Conservation (phyloP, 306 rosid species). For the Potentilla sterilis region DNA sequence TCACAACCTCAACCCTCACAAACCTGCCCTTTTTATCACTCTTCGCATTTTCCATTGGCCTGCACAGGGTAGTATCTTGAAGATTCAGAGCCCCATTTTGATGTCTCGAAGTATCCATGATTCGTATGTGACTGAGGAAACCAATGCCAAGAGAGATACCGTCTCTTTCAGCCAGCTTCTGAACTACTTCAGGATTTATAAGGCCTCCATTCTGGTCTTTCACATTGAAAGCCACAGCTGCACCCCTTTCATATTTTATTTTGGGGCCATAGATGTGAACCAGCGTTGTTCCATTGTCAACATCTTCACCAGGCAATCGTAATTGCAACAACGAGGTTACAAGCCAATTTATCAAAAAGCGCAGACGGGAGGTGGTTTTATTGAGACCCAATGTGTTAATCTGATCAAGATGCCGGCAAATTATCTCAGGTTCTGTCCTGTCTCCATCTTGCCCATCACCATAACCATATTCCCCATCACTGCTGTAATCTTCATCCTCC, state of each 20-base stretch:
- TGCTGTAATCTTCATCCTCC: constrained; percentile 66
- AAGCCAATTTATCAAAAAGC: constrained; percentile 90
- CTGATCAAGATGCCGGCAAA: constrained; percentile 76
- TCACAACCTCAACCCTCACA: constrained; percentile 79
- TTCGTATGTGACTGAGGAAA: constrained; percentile 76
- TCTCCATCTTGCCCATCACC: constrained; percentile 59
- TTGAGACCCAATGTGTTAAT: constrained; percentile 80
- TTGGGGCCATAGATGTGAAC: constrained; percentile 94
- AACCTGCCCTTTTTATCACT: constrained; percentile 57
- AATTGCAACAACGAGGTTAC: constrained; percentile 84
- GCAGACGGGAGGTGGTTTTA: constrained; percentile 74
- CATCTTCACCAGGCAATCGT: constrained; percentile 48
- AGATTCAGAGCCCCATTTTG: constrained; percentile 40
- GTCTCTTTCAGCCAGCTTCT: constrained; percentile 86
- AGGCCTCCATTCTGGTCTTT: constrained; percentile 62
- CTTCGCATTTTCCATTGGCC: constrained; percentile 71
- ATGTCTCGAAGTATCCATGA: constrained; percentile 58
- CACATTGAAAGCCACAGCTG: constrained; percentile 93
- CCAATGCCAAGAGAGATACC: constrained; percentile 86
- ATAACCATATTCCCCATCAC: constrained; percentile 60
- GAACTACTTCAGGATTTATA: constrained; percentile 82
- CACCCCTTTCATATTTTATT: constrained; percentile 93
- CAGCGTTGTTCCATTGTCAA: constrained; percentile 42
- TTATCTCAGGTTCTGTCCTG: constrained; percentile 72
- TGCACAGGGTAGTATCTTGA: constrained; percentile 61